Conservation (phyloP, 1,284 basidiomycete species). For the Fomitiporia mediterranea region DNA sequence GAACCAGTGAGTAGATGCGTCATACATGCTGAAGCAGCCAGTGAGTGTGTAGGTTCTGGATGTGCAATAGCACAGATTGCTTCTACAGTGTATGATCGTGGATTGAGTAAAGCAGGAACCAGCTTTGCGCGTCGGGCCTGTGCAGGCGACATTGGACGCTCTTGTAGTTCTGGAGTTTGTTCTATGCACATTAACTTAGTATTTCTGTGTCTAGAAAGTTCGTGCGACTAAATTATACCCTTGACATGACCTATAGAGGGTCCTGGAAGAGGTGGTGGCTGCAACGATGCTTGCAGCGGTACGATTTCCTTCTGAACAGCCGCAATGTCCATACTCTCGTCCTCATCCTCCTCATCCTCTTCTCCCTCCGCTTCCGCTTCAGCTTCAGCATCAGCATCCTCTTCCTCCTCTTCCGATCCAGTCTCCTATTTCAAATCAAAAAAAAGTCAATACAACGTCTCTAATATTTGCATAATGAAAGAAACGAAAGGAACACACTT, state of each 20-base stretch:
- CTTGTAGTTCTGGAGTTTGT: slow-evolving; percentile 29
- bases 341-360: slow-evolving; percentile 26
- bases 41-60: slow-evolving; percentile 80
- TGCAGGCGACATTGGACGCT: slow-evolving; percentile 60
- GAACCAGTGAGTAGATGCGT: slow-evolving; percentile 88
- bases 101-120: slow-evolving; percentile 30
- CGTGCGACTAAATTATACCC: slow-evolving; percentile 12
- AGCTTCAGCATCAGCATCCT: slow-evolving; percentile 37
- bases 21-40: slow-evolving; percentile 84
- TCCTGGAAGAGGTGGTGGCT: slow-evolving; percentile 6
- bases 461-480: not conserved
- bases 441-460: not conserved
- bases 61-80: slow-evolving; percentile 91
- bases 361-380: slow-evolving; percentile 29
- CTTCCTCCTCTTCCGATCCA: slow-evolving; percentile 54
- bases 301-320: slow-evolving; percentile 15
- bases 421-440: slow-evolving; percentile 37
- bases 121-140: slow-evolving; percentile 39
- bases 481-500: slow-evolving; percentile 38
- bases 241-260: slow-evolving; percentile 16
- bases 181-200: slow-evolving; percentile 16
- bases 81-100: slow-evolving; percentile 78
- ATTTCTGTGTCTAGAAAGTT: slow-evolving; percentile 3
- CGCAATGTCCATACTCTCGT: slow-evolving; percentile 21
- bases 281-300: slow-evolving; percentile 29